Percentiles rank a stretch among this genome's conserved stretches.
These are phyloP conservation scores for Lasiodiplodia sp. DNA, from an alignment of 2,329 filamentous ascomycete species.

Conservation along the genomic window DNA sequence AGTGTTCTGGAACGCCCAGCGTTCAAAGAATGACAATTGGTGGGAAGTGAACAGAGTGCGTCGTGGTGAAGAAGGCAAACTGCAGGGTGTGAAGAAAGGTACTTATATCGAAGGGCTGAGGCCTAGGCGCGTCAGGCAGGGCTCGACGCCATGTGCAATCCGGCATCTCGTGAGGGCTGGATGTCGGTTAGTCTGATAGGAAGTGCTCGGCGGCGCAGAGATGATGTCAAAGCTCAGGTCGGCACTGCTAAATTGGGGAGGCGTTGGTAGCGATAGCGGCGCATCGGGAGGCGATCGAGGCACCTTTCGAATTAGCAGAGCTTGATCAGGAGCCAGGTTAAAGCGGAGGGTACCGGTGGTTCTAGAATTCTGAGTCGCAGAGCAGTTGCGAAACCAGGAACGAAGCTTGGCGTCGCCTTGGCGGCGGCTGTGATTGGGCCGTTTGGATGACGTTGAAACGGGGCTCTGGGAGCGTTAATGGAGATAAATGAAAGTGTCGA, in stretches of 20 bases:
- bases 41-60: slow-evolving; percentile 3
- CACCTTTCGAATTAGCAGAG: not conserved
- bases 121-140: not conserved
- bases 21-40: slow-evolving; percentile 15
- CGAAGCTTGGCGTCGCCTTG: not conserved
- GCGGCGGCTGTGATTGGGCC: slow-evolving; percentile 9
- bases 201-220: not conserved
- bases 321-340: slow-evolving; percentile 11
- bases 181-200: slow-evolving; percentile 14
- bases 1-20: not conserved
- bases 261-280: not conserved
- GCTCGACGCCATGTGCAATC: slow-evolving; percentile 3
- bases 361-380: slow-evolving; percentile 17
- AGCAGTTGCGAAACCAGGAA: not conserved
- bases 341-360: slow-evolving; percentile 17
- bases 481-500: slow-evolving; percentile 20
- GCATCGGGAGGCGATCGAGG: not conserved
- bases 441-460: slow-evolving; percentile 3
- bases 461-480: slow-evolving; percentile 5
- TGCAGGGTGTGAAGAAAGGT: not conserved
- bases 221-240: slow-evolving; percentile 9
- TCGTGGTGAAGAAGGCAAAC: not conserved
- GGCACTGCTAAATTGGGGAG: slow-evolving; percentile 9
- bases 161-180: not conserved
- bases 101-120: slow-evolving; percentile 11